Evolutionary conservation across 1,139 yeast genomes (phyloP).

Genomic region (Suhomyces maxii): DNA sequence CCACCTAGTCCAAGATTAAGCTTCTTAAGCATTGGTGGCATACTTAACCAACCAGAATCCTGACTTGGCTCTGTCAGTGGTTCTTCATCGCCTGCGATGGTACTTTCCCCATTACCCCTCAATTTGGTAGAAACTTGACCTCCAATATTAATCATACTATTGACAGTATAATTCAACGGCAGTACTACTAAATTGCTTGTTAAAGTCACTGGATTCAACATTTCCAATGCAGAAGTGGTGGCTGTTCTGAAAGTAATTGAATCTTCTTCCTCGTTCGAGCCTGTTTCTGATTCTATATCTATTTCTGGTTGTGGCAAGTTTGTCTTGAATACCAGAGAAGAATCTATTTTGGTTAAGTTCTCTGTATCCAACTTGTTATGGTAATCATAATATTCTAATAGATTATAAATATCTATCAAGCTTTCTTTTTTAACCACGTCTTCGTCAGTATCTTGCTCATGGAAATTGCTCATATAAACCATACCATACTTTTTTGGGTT

Average conservation of each 20-base stretch:
- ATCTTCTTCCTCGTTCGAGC: conserved; percentile 2
- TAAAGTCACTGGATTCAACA: conserved; percentile 35
- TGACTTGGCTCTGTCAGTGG: not conserved
- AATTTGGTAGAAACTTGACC: conserved; percentile 7
- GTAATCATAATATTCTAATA: conserved; percentile 36
- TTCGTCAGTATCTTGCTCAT: conserved; percentile 9
- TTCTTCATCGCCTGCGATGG: conserved; percentile 2
- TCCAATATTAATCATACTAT: conserved; percentile 27
- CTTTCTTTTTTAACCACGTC: conserved; percentile 14
- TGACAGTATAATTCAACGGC: conserved; percentile 41
- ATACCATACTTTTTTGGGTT: conserved; percentile 38
- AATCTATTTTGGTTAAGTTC: conserved; percentile 18
- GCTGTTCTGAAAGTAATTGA: conserved; percentile 1
- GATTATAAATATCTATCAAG: conserved; percentile 30
- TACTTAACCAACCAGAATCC: conserved; percentile 23
- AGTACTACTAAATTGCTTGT: conserved; percentile 40
- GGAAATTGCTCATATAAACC: conserved; percentile 20
- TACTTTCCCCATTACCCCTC: conserved; percentile 6
- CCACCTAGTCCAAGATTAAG: conserved; percentile 1
- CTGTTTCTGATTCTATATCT: conserved; percentile 2
- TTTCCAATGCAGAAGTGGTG: conserved; percentile 24
- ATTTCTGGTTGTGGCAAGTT: conserved; percentile 10
- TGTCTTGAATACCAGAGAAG: conserved; percentile 19
- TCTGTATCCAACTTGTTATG: conserved; percentile 28
- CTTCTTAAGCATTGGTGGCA: conserved; percentile 25